Percentiles rank a stretch among this genome's conserved stretches.
phyloP scores from a whole-genome alignment of 345 rosid genomes.

The Aquilaria malaccensis region DNA sequence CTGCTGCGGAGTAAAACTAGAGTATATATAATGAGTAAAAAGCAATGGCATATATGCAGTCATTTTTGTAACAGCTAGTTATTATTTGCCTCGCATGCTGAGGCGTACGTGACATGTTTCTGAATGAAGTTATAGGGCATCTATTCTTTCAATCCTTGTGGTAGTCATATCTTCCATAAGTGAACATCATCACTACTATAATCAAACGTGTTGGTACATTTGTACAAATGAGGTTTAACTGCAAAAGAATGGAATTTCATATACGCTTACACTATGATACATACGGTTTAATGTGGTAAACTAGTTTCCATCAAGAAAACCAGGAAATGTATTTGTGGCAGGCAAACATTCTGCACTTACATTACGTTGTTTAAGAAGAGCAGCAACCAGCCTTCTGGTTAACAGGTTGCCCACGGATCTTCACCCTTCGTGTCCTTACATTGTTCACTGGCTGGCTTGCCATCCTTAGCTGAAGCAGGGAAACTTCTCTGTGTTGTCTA shows the following conservation, averaged over 20 bases:
- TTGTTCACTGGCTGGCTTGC: conserved; percentile 43
- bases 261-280: conserved; percentile 10
- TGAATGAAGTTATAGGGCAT: neutral
- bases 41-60: neutral
- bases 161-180: neutral
- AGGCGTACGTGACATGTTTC: neutral
- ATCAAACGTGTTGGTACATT: conserved; percentile 14
- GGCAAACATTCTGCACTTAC: conserved; percentile 1
- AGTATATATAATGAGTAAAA: too few species aligned
- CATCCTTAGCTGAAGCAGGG: conserved; percentile 22
- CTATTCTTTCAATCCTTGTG: neutral
- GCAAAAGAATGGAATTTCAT: conserved; percentile 15
- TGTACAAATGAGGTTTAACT: conserved; percentile 7
- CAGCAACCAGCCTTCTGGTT: conserved; percentile 48
- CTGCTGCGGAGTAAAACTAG: neutral
- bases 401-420: conserved; percentile 44
- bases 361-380: conserved; percentile 26
- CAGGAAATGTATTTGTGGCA: conserved; percentile 6
- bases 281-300: conserved; percentile 9
- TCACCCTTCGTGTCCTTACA: conserved; percentile 37
- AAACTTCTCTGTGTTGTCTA: neutral
- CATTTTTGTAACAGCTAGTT: neutral
- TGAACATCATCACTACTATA: conserved; percentile 5
- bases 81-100: neutral
- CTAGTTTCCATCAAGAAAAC: neutral